Base-by-base conservation (phyloP, 176 grass and related monocot species). In the Leersia perrieri region DNA sequence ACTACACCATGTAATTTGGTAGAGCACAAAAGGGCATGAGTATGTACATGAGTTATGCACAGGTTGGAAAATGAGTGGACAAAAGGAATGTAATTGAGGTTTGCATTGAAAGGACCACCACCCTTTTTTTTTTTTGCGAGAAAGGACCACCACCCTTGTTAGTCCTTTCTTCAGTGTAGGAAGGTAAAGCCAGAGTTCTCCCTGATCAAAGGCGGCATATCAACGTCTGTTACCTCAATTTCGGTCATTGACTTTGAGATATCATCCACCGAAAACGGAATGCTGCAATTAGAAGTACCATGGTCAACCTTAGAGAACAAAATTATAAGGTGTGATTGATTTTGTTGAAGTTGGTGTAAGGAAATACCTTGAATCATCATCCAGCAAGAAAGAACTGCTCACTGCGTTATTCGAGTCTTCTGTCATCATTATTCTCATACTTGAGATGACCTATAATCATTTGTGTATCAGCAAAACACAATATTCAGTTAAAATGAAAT, bases 381-480 rank as follows among this genome's bases (percentile, higher is more conserved):
- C 97, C 77, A 99, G 80, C 87, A 99, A 83, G 85, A 99, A 99
- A 26, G 97, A 99, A 66, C 83, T 95, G 76, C 90, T 87, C 41
- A 83, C 84, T 77, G 91, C 90, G 82, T 80, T 99, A 76, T 93
- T 96, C 9, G 97, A 90, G 72, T 99, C 97, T 71, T 96, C 90
- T 1, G 97, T 88, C 97, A 99, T 99, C 90, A 93, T 91, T 91
- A 76, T 27, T 86, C 97, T 95, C 93, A 99, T 99, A 86, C 79
- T 95, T 67, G 86, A 89, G 83, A 99, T 99, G 34, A 99, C 82
- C 97, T 99, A 61, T 5, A 72, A 73, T 38, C 53, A 89, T 77
- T 82, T 42, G 27, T 58, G 66, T 30, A 63, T 42, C 29, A 68
- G 76, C 68, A 68, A 69, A 82, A 63, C n/a, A 49, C 11, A 45